Percentiles rank a stretch among this genome's conserved stretches.
phyloP scores from a whole-genome alignment of 1,139 yeast genomes.

The Candida sp. region DNA sequence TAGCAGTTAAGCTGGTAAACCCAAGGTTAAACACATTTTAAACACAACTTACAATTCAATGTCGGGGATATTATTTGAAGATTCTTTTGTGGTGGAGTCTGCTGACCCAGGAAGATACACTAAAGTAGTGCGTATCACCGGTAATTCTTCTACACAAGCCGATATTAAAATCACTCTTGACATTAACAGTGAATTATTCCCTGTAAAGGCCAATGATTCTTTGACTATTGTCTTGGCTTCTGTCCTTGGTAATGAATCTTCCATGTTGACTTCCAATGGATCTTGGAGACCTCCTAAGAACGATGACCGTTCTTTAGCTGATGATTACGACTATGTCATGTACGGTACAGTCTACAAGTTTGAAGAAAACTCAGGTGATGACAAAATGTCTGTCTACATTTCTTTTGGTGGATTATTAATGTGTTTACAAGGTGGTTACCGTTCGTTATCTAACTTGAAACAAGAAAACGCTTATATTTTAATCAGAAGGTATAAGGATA shows the following conservation, averaged over 20 bases:
- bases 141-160: conserved; percentile 77
- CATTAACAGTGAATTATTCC: conserved; percentile 89
- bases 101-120: conserved; percentile 90
- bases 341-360: conserved; percentile 97
- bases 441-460: conserved; percentile 82
- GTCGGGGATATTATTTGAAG: conserved; percentile 90
- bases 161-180: conserved; percentile 88
- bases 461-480: conserved; percentile 92
- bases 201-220: conserved; percentile 74
- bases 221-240: conserved; percentile 89
- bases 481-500: conserved; percentile 67
- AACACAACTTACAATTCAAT: conserved; percentile 21
- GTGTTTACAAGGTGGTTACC: conserved; percentile 94
- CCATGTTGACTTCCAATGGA: conserved; percentile 57
- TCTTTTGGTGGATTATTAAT: conserved; percentile 95
- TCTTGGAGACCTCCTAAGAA: conserved; percentile 93
- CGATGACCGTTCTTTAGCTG: conserved; percentile 84
- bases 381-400: conserved; percentile 79
- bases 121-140: conserved; percentile 88
- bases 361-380: conserved; percentile 79
- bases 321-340: conserved; percentile 98
- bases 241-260: conserved; percentile 59
- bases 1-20: too few relatives aligned
- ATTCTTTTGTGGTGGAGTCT: conserved; percentile 82
- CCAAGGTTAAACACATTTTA: too few relatives aligned